Evolutionary conservation across 768 basidiomycete species (phyloP), one percentile per base, ranked within the genome.

Genomic region (Termitomyces bulborhizus): DNA sequence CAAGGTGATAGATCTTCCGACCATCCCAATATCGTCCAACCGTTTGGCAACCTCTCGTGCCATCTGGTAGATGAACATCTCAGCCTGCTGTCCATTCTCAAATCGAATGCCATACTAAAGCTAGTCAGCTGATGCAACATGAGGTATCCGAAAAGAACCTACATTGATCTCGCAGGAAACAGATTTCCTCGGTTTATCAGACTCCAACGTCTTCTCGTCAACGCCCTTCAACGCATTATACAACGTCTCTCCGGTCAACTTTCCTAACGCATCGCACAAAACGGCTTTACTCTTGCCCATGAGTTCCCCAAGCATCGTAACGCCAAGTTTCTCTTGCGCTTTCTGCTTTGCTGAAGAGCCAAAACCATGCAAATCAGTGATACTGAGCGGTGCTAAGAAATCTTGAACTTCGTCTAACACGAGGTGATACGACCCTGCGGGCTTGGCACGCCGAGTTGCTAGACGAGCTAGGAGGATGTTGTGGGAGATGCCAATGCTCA

Each of bases 111-210:
- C 97, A 67, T 98, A 99, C 94, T 97, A 53, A 5, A 16, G 47
- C 15, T 21, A 4, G 13, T 47, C 8, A 41, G 29, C 37, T 6
- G 24, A 49, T 11, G 32, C 32, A 32, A 18, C 32, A 24, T 5
- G 21, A 36, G 6, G 7, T 2, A 36, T 24, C 34, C 15, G 2
- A 36, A 9, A 36, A 7, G 6, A 13, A 78, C 92, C 66, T 61
- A 95, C 94, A 63, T 93, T 99, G 63, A 98, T 90, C 66, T 98
- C 96, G 55, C 91, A 94, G 11, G 90, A 93, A 18, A 99, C 93
- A 6, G 88, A 91, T 68, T 93, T 94, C 62, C 96, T 76, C 48
- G 86, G 82, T 65, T 93, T 92, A 66, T 92, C 88, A 34, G 84
- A 85, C 66, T 93, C 89, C 43, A 98, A 71, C 56, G 80, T 80